Evolutionary conservation across 2,329 filamentous ascomycete genomes (phyloP), one percentile per base, ranked within the genome.

Genomic region (Aspergillus sp.): DNA sequence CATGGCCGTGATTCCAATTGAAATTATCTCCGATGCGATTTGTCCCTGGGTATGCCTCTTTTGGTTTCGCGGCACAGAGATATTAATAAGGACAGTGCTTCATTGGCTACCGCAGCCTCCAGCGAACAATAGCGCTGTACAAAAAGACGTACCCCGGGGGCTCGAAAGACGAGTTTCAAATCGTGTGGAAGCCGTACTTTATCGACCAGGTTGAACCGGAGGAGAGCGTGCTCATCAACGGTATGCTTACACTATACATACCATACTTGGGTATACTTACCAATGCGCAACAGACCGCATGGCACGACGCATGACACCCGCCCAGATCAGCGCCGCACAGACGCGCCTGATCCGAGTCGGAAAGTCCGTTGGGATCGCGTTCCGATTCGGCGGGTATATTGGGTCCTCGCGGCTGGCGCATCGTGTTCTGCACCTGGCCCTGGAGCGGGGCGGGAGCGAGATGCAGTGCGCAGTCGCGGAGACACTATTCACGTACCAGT

Each of bases 91-190:
- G 3, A 4, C 11, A 73, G 75, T 78, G 77, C 65, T 78, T 76
- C 61, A 75, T 79, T 27, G 75, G 71, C 56, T 73, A 77, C 25
- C 70, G 70, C 25, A 70, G 66, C 25, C 69, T 79, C 1, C 70
- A 77, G 33, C 64, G 58, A 52, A 73, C 76, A 46, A 77, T 79
- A 33, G 43, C 62, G 0, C 66, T 79, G 0, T 77, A 75, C 63
- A 67, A 72, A 21, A 76, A 74, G 52, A 76, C 72, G 1, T 77
- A 77, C 54, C 76, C 76, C 0, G 70, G 68, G 7, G 76, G 71
- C 4, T 68, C 64, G 12, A 55, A 66, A 5, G 75, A 77, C 50
- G 62, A 55, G 0, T 77, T 79, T 59, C 25, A 56, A 9, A 68
- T 78, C 33, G 67, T 49, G n/a, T 79, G 72, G 68, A 61, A 61